Base-by-base conservation (phyloP, 2,329 filamentous ascomycete species). In the Teratosphaeria viscida region DNA sequence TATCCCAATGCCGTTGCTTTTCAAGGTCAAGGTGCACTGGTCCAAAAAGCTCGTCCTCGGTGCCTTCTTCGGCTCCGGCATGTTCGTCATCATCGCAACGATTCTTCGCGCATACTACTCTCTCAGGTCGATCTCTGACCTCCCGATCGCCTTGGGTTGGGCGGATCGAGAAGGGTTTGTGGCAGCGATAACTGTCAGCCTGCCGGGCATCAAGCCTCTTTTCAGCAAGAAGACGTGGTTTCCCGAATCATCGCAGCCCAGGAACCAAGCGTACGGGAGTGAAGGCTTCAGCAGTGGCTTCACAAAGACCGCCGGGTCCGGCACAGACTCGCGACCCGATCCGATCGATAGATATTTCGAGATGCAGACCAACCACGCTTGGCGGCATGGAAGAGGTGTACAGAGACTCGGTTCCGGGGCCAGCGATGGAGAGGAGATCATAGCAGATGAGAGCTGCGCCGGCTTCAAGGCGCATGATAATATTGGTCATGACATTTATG, bases 1-100 rank as follows among this genome's bases (percentile, higher is more conserved):
- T 3, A 79, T 86, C 23, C 82, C 82, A 1, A 75, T 85, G 62
- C 82, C 82, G 0, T 71, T 82, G 57, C 66, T 85, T 29, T 63
- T 80, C 11, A 76, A 76, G 29, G 77, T 83, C 0, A 76, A 78
- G 54, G 73, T 85, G 2, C 72, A 76, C 5, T 49, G 74, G 1
- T 80, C 77, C 67, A 78, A 82, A 66, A 85, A 85, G 69, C 57
- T 78, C 0, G 74, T 83, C 1, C 75, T 86, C 1, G 66, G 74
- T n/a, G 62, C 73, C 29, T 71, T 82, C 35, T 82, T 82, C 66
- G 74, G 77, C 52, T 75, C 82, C 63, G 79, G 80, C 23, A 67
- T 74, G 55, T 81, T 81, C 62, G 77, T 81, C 65, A 75, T 77
- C 60, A 66, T 74, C 23, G 73, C 74, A 11, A 73, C 74, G 2